phyloP scores from a whole-genome alignment of 345 rosid species.

The Brassica rapa region DNA sequence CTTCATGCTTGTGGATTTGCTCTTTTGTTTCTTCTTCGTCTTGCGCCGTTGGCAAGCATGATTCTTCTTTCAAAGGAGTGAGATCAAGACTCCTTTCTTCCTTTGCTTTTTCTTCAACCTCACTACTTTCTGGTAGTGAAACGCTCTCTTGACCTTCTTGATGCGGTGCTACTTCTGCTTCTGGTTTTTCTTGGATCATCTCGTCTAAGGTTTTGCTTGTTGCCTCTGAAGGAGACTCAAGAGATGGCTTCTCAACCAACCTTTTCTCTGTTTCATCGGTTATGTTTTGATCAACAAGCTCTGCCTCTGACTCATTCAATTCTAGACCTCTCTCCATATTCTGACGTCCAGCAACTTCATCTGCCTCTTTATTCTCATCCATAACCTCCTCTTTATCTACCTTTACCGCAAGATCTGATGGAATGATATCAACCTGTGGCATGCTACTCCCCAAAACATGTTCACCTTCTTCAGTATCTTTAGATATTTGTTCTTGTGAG shows the following conservation, averaged over 20 bases:
- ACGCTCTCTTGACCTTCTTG: constrained; percentile 10
- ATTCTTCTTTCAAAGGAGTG: constrained; percentile 8
- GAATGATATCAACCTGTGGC: neutral
- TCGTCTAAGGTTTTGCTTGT: constrained; percentile 22
- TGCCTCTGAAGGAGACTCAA: constrained; percentile 29
- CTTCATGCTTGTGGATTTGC: constrained; percentile 15
- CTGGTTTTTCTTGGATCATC: neutral
- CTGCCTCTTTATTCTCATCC: constrained; percentile 11
- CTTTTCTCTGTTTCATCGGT: constrained; percentile 4
- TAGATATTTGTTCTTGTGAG: constrained; percentile 5
- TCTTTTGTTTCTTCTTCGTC: constrained; percentile 15
- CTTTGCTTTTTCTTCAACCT: neutral
- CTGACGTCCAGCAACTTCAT: constrained; percentile 2
- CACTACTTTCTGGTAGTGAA: neutral
- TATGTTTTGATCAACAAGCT: constrained; percentile 17
- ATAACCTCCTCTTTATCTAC: constrained; percentile 23
- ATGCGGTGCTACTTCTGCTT: constrained; percentile 11
- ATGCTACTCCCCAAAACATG: neutral
- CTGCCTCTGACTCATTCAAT: neutral
- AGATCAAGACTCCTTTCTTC: constrained; percentile 21
- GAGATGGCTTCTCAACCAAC: constrained; percentile 1
- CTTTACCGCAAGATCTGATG: constrained; percentile 14
- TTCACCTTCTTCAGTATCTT: constrained; percentile 3
- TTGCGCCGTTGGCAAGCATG: neutral
- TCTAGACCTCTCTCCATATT: constrained; percentile 19